Percentiles rank a stretch among this genome's conserved stretches.
Conservation (phyloP, 192 early-diverging fungal genomes). For the Spizellomyces sp. region DNA sequence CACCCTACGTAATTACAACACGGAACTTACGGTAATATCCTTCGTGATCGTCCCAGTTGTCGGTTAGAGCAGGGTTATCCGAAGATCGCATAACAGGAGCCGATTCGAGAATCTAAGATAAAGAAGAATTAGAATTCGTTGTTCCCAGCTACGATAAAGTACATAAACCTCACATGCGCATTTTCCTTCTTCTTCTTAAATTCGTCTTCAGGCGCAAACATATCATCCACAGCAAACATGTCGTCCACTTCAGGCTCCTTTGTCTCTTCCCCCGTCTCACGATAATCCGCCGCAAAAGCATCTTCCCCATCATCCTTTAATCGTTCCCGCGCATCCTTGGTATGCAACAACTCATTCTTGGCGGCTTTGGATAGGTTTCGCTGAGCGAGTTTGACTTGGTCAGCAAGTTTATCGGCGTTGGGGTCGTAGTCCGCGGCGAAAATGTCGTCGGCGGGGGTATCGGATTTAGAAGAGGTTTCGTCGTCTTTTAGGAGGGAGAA, state of each 20-base stretch:
- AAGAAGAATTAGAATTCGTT: neutral
- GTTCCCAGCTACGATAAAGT: neutral
- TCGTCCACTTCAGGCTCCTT: slow-evolving; percentile 42
- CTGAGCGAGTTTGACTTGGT: slow-evolving; percentile 60
- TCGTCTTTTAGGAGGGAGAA: neutral
- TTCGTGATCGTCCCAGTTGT: slow-evolving; percentile 96
- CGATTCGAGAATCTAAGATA: slow-evolving; percentile 41
- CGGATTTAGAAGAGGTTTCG: neutral
- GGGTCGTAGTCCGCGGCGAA: slow-evolving; percentile 81
- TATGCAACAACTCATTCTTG: slow-evolving; percentile 33
- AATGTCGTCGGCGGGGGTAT: slow-evolving; percentile 26
- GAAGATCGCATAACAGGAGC: slow-evolving; percentile 44
- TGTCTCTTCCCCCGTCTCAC: slow-evolving; percentile 40
- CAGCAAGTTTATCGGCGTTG: slow-evolving; percentile 66
- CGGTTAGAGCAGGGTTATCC: slow-evolving; percentile 60
- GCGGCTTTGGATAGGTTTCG: slow-evolving; percentile 37
- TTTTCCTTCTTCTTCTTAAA: slow-evolving; percentile 28
- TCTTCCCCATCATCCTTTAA: slow-evolving; percentile 41
- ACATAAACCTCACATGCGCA: slow-evolving; percentile 31
- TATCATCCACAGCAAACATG: slow-evolving; percentile 81
- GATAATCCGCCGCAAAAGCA: slow-evolving; percentile 73
- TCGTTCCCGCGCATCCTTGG: slow-evolving; percentile 35
- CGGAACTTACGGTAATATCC: slow-evolving; percentile 91
- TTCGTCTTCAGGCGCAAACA: slow-evolving; percentile 57
- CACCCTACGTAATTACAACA: neutral